Evolutionary conservation across 805 yeast genomes (phyloP), one percentile per base, ranked within the genome.

Genomic region (Yarrowia sp.): DNA sequence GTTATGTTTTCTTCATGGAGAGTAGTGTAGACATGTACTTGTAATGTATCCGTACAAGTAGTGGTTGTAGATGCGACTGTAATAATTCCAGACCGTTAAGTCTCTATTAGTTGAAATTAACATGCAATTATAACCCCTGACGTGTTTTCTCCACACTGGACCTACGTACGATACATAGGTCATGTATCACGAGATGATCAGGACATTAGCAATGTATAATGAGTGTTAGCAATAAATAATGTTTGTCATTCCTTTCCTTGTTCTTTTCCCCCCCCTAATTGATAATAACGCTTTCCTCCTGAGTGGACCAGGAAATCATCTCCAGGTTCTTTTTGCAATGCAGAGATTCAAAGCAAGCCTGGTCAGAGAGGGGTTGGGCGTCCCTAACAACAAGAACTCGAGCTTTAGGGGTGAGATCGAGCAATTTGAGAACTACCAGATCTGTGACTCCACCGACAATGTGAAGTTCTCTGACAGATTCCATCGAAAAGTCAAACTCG

Each of bases 291-390:
- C 20, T 39, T 19, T 20, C 44, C 9, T 55, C 61, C 7, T 55
- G 46, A 7, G 61, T 24, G 4, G 61, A 55, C 61, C 61, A 55
- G n/a, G 61, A 55, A 15, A 55, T 39, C 61, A 55, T 55, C 46
- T 55, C 61, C 9, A 55, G 46, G 20, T 39, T 39, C 10, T n/a
- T 24, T 4, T 39, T 39, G 36, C 61, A 39, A n/a, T 55, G 44
- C 10, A 55, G 36, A 3, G 61, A 39, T 19, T 39, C 61, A 10
- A 55, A 40, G 15, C 38, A 24, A 6, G 36, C 36, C n/a, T 20
- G 46, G 13, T 55, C 38, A 9, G 61, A 40, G 2, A 39, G 6
- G 10, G 15, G n/a, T 10, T 40, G 46, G 2, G 61, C 61, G 3
- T 39, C 61, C 6, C 61, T 13, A 9, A 55, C 61, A 2, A 55